A percentile compares a stretch with the other conserved stretches of the same genome.
Evolutionary conservation across 2,329 filamentous ascomycete species (phyloP).

Genomic region (Trichoderma polysporum): DNA sequence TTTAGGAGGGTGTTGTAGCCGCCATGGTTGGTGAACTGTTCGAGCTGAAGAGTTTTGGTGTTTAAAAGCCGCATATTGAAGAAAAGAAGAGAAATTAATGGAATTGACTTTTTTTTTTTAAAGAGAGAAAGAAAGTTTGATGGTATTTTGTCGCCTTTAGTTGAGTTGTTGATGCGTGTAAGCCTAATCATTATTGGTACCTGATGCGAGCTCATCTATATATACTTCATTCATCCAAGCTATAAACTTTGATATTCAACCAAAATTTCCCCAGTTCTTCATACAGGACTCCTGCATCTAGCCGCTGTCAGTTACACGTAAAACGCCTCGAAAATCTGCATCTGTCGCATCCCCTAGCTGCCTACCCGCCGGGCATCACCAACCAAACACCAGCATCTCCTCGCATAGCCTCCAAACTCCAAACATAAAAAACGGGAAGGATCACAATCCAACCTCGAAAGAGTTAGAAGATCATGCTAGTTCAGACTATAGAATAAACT

Average conservation of each 20-base stretch:
- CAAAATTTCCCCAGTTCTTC: not conserved
- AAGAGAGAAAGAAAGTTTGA: not conserved
- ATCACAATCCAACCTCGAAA: not conserved
- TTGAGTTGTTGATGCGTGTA: not conserved
- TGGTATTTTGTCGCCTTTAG: not conserved
- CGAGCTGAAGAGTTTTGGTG: constrained; percentile 23
- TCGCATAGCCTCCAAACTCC: not conserved
- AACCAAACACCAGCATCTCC: not conserved
- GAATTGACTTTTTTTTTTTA: not conserved
- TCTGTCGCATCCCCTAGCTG: not conserved
- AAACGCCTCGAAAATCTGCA: not conserved
- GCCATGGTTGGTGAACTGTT: constrained; percentile 9
- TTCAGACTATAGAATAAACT: not conserved
- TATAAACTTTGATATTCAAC: not conserved
- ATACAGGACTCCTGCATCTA: not conserved
- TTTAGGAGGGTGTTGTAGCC: not conserved
- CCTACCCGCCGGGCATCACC: not conserved
- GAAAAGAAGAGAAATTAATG: not conserved
- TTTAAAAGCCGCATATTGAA: constrained; percentile 28
- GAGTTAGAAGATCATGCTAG: not conserved
- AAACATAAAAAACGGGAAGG: not conserved
- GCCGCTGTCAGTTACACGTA: not conserved
- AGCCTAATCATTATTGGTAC: not conserved
- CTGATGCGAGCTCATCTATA: not conserved
- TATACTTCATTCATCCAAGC: not conserved